Evolutionary conservation across 352 stramenopile species (phyloP).

Genomic region (Phytophthora citrophthora): DNA sequence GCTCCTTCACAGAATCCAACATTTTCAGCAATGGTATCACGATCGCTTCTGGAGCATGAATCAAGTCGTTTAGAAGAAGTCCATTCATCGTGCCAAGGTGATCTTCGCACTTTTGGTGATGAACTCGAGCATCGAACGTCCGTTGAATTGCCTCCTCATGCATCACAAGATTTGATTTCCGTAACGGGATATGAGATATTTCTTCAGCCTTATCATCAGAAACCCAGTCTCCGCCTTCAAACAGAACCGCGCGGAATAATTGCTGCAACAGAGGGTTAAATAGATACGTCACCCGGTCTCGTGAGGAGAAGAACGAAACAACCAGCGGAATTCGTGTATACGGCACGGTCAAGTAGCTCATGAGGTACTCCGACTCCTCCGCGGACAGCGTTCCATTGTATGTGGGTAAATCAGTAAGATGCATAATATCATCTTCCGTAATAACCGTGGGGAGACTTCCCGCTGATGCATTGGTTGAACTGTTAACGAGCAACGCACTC

Average conservation of each 20-base stretch:
- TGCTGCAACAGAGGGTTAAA: slow-evolving; percentile 86
- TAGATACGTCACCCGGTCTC: slow-evolving; percentile 90
- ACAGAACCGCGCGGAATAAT: slow-evolving; percentile 88
- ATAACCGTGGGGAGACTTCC: slow-evolving; percentile 56
- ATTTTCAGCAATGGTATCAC: slow-evolving; percentile 81
- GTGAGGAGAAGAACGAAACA: slow-evolving; percentile 96
- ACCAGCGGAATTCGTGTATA: slow-evolving; percentile 98
- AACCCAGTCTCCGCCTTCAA: slow-evolving; percentile 90
- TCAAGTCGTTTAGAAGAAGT: slow-evolving; percentile 98
- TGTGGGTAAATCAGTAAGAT: slow-evolving; percentile 95
- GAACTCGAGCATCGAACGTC: slow-evolving; percentile 72
- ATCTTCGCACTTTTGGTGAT: slow-evolving; percentile 85
- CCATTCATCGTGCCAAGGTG: slow-evolving; percentile 96
- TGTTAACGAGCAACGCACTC: slow-evolving; percentile 59
- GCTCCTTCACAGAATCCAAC: slow-evolving; percentile 80
- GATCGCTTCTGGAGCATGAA: slow-evolving; percentile 93
- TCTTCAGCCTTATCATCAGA: slow-evolving; percentile 61
- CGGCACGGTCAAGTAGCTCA: slow-evolving; percentile 98
- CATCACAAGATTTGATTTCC: slow-evolving; percentile 83
- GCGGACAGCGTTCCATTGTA: slow-evolving; percentile 96
- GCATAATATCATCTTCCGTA: slow-evolving; percentile 98
- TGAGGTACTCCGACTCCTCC: slow-evolving; percentile 97
- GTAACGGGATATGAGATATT: slow-evolving; percentile 79
- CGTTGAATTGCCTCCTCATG: slow-evolving; percentile 83
- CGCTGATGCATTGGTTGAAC: slow-evolving; percentile 46